Conservation (phyloP, 306 rosid species). For the Prunus campanulata region DNA sequence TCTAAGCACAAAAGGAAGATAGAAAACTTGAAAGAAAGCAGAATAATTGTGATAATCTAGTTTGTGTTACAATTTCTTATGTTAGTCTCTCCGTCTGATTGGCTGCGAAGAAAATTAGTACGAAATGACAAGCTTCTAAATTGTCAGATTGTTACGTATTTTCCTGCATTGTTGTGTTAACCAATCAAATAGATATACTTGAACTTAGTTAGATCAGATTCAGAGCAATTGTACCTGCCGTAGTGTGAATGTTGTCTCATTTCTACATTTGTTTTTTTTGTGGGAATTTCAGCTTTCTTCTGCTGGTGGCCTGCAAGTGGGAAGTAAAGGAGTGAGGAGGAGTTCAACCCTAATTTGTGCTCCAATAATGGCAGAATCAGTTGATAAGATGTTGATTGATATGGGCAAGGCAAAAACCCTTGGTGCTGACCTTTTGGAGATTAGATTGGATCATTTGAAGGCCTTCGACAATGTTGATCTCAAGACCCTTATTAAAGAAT, state of each 20-base stretch:
- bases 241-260: background rate
- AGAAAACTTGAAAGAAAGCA: background rate
- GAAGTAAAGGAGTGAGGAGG: conserved; percentile 30
- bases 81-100: background rate
- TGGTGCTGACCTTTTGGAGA: conserved; percentile 72
- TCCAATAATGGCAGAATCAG: conserved; percentile 56
- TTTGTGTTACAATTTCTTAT: background rate
- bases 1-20: background rate
- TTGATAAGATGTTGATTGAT: conserved; percentile 43
- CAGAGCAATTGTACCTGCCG: background rate
- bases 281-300: conserved; percentile 38
- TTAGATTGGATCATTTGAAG: conserved; percentile 63
- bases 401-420: conserved; percentile 38
- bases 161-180: background rate
- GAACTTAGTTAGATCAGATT: background rate
- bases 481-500: conserved; percentile 35
- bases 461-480: conserved; percentile 46
- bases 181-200: background rate
- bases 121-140: background rate
- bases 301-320: conserved; percentile 23
- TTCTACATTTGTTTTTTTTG: background rate
- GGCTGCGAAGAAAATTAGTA: background rate
- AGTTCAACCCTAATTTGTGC: conserved; percentile 52
- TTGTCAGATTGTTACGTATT: background rate
- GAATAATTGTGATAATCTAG: background rate